A percentile compares a stretch with the other conserved stretches of the same genome.
Conservation (phyloP, 2,329 filamentous ascomycete species). For the Ophiocordyceps camponoti-rufipedis region DNA sequence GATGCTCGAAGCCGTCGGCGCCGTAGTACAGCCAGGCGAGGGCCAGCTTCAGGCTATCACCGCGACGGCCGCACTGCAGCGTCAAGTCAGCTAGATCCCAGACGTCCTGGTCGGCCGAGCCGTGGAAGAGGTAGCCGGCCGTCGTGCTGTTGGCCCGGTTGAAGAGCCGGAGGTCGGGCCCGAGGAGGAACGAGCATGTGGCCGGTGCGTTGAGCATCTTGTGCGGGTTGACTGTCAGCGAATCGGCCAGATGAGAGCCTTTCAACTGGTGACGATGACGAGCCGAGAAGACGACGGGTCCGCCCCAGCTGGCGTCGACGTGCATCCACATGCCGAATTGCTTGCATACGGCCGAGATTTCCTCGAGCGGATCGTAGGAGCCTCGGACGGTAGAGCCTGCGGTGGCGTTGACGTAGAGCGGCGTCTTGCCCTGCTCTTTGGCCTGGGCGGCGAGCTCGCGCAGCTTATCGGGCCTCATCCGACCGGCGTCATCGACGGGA, state of each 20-base stretch:
- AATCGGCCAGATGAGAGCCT: constrained; percentile 60
- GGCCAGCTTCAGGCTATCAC: constrained; percentile 73
- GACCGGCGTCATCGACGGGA: constrained; percentile 51
- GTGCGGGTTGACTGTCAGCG: constrained; percentile 79
- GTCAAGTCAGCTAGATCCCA: constrained; percentile 90
- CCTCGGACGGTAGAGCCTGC: constrained; percentile 89
- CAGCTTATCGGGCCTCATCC: constrained; percentile 52
- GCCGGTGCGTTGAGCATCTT: constrained; percentile 91
- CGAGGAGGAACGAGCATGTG: constrained; percentile 80
- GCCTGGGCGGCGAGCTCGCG: constrained; percentile 43
- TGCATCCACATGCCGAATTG: constrained; percentile 73
- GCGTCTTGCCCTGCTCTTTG: constrained; percentile 51
- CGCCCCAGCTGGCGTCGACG: constrained; percentile 85
- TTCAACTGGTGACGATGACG: constrained; percentile 43
- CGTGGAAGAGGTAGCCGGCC: constrained; percentile 74
- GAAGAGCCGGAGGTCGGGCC: constrained; percentile 57
- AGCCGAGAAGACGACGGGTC: constrained; percentile 60
- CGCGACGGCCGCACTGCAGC: constrained; percentile 77
- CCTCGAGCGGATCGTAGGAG: constrained; percentile 64
- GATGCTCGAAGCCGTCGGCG: constrained; percentile 46
- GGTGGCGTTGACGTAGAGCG: constrained; percentile 89
- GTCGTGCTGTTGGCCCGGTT: constrained; percentile 71
- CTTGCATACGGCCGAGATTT: constrained; percentile 52
- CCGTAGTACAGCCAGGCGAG: constrained; percentile 86
- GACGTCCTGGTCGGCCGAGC: constrained; percentile 35